Evolutionary conservation across 768 basidiomycete species (phyloP).

Genomic region (Daedalea quercina): DNA sequence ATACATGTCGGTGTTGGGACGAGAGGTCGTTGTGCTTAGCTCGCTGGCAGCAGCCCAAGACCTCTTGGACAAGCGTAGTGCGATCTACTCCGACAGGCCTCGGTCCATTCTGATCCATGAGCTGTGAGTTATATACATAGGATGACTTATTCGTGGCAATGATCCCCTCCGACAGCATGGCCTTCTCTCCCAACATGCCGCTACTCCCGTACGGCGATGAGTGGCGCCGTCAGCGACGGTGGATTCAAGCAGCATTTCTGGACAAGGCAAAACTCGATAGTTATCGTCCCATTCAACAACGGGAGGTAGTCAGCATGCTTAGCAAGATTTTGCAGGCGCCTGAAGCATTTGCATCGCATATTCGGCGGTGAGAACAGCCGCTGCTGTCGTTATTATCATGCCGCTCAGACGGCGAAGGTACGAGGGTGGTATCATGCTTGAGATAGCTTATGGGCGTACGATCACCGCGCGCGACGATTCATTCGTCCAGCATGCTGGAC

Average conservation of each 20-base stretch:
- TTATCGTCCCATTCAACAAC: slow-evolving; percentile 19
- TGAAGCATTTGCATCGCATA: slow-evolving; percentile 10
- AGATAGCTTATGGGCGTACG: slow-evolving; percentile 26
- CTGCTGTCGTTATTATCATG: not conserved
- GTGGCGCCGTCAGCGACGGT: slow-evolving; percentile 1
- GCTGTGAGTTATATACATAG: slow-evolving; percentile 5
- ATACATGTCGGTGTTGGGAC: slow-evolving; percentile 10
- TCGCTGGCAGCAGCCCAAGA: slow-evolving; percentile 17
- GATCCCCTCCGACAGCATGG: no score
- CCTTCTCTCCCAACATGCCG: slow-evolving; percentile 3
- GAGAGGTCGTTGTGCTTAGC: slow-evolving; percentile 16
- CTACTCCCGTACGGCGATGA: slow-evolving; percentile 6
- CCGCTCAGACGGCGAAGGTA: slow-evolving; percentile 13
- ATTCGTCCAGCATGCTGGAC: slow-evolving; percentile 16
- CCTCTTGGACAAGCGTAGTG: slow-evolving; percentile 30
- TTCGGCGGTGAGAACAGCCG: slow-evolving; percentile 5
- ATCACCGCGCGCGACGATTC: slow-evolving; percentile 23
- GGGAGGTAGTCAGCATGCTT: slow-evolving; percentile 22
- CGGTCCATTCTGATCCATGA: slow-evolving; percentile 18
- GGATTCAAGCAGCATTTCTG: not conserved
- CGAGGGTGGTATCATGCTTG: slow-evolving; percentile 23
- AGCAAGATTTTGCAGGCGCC: slow-evolving; percentile 20
- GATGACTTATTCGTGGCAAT: no score
- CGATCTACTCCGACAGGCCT: slow-evolving; percentile 33
- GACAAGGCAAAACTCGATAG: slow-evolving; percentile 8